Evolutionary conservation across 768 basidiomycete species (phyloP).

Genomic region (Suillus subaureus): DNA sequence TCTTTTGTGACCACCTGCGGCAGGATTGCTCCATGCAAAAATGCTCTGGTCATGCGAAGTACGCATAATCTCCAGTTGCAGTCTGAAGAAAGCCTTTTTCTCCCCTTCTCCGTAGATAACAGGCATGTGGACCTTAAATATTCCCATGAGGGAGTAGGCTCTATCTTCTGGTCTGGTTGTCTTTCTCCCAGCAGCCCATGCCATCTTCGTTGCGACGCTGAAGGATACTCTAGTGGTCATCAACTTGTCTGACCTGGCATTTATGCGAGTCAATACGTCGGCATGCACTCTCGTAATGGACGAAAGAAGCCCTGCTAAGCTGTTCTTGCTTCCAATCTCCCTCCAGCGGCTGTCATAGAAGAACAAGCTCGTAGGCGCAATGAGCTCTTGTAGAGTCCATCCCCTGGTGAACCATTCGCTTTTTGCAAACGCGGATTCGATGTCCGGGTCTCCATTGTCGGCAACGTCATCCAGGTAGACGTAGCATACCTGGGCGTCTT

Average conservation of each 20-base stretch:
- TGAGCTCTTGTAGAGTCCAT: constrained; percentile 12
- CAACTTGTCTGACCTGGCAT: not conserved
- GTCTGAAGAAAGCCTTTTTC: constrained; percentile 23
- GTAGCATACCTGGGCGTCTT: constrained; percentile 17
- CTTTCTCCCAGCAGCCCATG: constrained; percentile 22
- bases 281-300: constrained; percentile 8
- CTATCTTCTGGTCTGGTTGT: constrained; percentile 27
- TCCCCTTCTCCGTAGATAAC: constrained; percentile 28
- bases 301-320: constrained; percentile 2
- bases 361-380: constrained; percentile 17
- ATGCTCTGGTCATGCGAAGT: constrained; percentile 16
- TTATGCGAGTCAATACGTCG: constrained; percentile 7
- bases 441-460: not conserved
- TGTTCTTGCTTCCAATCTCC: constrained; percentile 14
- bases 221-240: not conserved
- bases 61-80: constrained; percentile 15
- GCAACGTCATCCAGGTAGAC: constrained; percentile 16
- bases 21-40: constrained; percentile 8
- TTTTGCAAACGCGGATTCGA: not conserved
- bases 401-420: constrained; percentile 20
- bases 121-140: constrained; percentile 24
- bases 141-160: constrained; percentile 26
- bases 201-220: constrained; percentile 12
- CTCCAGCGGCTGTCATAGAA: constrained; percentile 20
- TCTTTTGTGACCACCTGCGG: not conserved